These are phyloP conservation scores for bread wheat (Triticum aestivum) DNA, from an alignment of 176 grass and related monocot species.

Conservation along the genomic window DNA sequence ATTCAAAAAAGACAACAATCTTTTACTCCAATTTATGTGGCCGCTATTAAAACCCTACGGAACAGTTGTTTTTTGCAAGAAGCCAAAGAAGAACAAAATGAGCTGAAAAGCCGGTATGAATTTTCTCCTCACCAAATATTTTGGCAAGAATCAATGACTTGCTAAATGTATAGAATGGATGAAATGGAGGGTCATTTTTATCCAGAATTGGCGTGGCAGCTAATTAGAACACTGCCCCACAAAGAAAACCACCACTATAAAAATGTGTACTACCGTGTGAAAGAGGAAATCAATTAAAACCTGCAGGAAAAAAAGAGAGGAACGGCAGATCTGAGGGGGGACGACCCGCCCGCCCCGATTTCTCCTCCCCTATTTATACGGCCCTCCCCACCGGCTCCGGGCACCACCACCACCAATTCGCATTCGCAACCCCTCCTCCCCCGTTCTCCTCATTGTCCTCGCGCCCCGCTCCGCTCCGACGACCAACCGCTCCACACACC, in stretches of 20 bases:
- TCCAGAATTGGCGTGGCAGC: background rate
- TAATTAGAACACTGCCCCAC: background rate
- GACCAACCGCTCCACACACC: background rate
- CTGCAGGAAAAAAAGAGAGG: background rate
- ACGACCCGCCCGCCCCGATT: background rate
- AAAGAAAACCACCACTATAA: background rate
- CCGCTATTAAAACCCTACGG: no score
- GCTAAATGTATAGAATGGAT: background rate
- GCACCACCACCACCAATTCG: background rate
- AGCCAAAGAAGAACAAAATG: background rate
- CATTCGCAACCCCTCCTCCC: background rate
- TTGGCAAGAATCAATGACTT: background rate
- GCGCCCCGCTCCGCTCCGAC: background rate
- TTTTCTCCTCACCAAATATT: background rate
- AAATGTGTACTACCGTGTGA: no score
- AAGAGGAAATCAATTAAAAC: background rate
- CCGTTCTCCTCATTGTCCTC: constrained; percentile 19
- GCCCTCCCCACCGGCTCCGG: constrained; percentile 10
- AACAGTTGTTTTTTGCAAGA: background rate
- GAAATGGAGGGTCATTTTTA: background rate
- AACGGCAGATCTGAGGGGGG: constrained; percentile 3
- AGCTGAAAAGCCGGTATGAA: background rate
- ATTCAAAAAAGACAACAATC: background rate
- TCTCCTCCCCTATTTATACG: constrained; percentile 14
- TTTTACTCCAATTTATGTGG: no score